phyloP scores from a whole-genome alignment of 495 filamentous ascomycete species.

The Aspergillus affinis region DNA sequence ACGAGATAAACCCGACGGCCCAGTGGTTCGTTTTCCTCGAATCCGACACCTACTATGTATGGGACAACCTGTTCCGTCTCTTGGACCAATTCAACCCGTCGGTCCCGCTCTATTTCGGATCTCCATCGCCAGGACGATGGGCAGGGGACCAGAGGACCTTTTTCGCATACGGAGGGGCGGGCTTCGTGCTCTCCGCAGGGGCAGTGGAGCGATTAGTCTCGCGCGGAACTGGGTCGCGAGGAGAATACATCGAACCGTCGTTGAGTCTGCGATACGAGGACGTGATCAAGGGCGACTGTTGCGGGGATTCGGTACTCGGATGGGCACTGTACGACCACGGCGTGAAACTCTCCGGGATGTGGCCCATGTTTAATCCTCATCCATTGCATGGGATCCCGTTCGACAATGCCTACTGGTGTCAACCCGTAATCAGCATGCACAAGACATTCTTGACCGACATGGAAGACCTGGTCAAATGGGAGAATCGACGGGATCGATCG shows the following conservation, averaged over 20 bases:
- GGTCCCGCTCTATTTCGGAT: constrained; percentile 54
- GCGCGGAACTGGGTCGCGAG: constrained; percentile 18
- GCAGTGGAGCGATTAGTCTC: constrained; percentile 40
- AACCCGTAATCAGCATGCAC: constrained; percentile 54
- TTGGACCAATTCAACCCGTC: constrained; percentile 49
- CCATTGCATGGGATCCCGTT: constrained; percentile 39
- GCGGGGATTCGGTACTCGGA: constrained; percentile 54
- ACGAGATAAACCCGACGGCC: constrained; percentile 48
- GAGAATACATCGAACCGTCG: constrained; percentile 20
- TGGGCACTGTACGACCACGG: constrained; percentile 46
- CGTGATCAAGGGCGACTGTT: constrained; percentile 42
- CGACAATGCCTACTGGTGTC: constrained; percentile 47
- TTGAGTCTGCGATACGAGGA: constrained; percentile 37
- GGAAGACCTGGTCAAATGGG: constrained; percentile 25
- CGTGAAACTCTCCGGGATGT: constrained; percentile 45
- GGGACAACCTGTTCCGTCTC: constrained; percentile 59
- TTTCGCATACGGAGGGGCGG: constrained; percentile 57
- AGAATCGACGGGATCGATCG: constrained; percentile 22
- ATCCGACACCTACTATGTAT: constrained; percentile 63
- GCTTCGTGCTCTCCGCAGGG: constrained; percentile 51
- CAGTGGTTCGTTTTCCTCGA: constrained; percentile 67
- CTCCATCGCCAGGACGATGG: constrained; percentile 35
- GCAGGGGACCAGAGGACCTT: constrained; percentile 34
- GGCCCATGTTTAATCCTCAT: constrained; percentile 54
- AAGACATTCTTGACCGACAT: constrained; percentile 36